phyloP scores from a whole-genome alignment of 1,284 basidiomycete genomes.

The Gomphus bonarii region DNA sequence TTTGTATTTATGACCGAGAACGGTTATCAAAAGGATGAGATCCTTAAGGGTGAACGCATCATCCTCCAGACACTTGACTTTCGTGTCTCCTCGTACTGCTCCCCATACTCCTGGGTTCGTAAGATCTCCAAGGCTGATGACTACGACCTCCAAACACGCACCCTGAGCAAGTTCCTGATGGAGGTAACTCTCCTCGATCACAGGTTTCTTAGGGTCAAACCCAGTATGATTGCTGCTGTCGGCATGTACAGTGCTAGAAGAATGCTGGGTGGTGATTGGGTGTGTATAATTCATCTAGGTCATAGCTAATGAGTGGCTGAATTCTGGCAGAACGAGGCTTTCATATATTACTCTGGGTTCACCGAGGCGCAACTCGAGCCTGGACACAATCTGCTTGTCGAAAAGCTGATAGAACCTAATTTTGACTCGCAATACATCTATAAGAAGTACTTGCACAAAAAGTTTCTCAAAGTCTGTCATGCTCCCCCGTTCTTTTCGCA shows the following conservation, averaged over 20 bases:
- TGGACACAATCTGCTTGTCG: conserved; percentile 77
- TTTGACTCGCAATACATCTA: conserved; percentile 86
- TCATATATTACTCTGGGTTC: conserved; percentile 90
- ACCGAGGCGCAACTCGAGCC: conserved; percentile 84
- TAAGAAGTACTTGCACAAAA: conserved; percentile 96
- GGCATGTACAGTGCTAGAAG: conserved; percentile 92
- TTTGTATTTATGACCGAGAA: conserved; percentile 98
- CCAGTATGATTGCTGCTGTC: conserved; percentile 91
- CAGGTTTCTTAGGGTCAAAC: conserved; percentile 89
- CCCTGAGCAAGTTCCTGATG: conserved; percentile 94
- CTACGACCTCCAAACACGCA: conserved; percentile 97
- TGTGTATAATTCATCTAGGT: conserved; percentile 37
- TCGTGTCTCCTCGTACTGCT: conserved; percentile 94
- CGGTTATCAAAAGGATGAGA: conserved; percentile 90
- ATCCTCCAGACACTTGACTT: conserved; percentile 92
- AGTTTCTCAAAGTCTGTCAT: conserved; percentile 70
- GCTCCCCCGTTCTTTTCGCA: neutral
- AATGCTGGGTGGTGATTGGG: conserved; percentile 93
- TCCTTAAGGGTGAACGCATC: conserved; percentile 96
- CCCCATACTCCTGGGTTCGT: conserved; percentile 98
- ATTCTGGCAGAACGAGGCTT: conserved; percentile 65
- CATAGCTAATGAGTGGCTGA: conserved; percentile 18
- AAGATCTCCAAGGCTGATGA: conserved; percentile 98
- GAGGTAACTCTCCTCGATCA: conserved; percentile 93
- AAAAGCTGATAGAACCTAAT: conserved; percentile 72